These are phyloP conservation scores for Lenwebbia sp. DNA, from an alignment of 345 rosid genomes.

Conservation along the genomic window DNA sequence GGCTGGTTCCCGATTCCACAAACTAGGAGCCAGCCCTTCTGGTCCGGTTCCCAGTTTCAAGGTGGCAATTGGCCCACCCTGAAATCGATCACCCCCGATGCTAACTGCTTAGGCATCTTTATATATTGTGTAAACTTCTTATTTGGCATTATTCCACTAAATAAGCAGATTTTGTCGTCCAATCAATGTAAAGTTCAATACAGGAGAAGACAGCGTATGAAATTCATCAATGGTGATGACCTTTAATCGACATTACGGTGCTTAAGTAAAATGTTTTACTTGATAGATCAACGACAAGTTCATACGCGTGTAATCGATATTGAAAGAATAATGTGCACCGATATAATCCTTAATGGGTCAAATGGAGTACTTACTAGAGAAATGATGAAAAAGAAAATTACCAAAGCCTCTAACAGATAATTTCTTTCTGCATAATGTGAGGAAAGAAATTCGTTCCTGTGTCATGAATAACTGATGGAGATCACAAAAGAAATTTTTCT, in stretches of 20 bases:
- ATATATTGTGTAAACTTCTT: background rate
- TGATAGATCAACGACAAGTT: background rate
- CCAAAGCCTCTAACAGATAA: background rate
- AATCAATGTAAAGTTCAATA: background rate
- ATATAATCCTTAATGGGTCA: background rate
- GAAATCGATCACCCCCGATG: no score
- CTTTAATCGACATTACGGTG: background rate
- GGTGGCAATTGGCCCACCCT: no score
- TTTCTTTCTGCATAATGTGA: background rate
- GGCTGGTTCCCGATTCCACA: no score
- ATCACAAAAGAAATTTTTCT: background rate
- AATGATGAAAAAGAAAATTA: background rate
- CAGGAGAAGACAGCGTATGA: background rate
- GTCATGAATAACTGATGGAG: background rate
- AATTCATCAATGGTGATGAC: background rate
- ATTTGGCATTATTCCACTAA: background rate
- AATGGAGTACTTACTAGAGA: background rate
- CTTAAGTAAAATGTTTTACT: background rate
- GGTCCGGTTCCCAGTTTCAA: no score
- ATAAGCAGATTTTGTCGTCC: background rate
- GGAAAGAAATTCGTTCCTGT: background rate
- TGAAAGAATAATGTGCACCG: background rate
- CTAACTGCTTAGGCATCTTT: background rate
- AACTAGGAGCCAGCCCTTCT: no score
- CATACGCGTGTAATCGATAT: background rate